Percentiles rank a stretch among this genome's conserved stretches.
Conservation (phyloP, 345 rosid genomes). For the Populus tremula region DNA sequence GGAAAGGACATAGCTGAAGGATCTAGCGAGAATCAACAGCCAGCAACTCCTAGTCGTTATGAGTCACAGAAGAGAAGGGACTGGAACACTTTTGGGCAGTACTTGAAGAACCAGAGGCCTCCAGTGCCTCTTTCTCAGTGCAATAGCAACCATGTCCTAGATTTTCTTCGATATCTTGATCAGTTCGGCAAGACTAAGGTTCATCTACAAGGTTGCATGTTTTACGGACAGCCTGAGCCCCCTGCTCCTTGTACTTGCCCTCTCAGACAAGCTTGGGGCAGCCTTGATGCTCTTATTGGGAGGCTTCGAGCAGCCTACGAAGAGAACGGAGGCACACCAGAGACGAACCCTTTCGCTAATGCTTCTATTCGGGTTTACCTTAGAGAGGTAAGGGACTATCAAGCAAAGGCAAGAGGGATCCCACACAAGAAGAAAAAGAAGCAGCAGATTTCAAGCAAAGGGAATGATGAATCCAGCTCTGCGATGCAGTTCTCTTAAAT, state of each 20-base stretch:
- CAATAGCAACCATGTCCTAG: slow-evolving; percentile 61
- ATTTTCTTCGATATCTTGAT: slow-evolving; percentile 68
- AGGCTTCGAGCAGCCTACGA: slow-evolving; percentile 87
- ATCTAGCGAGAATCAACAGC: slow-evolving; percentile 17
- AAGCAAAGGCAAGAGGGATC: slow-evolving; percentile 84
- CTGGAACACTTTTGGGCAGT: slow-evolving; percentile 84
- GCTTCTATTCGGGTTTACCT: slow-evolving; percentile 66
- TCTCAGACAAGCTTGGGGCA: slow-evolving; percentile 86
- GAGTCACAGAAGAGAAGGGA: slow-evolving; percentile 78
- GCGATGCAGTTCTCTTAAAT: slow-evolving; percentile 45
- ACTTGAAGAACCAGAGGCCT: slow-evolving; percentile 62
- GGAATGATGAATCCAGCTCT: slow-evolving; percentile 42
- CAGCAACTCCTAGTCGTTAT: slow-evolving; percentile 61
- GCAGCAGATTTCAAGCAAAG: slow-evolving; percentile 39
- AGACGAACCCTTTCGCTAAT: slow-evolving; percentile 79
- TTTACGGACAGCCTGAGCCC: slow-evolving; percentile 84
- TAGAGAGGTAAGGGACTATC: slow-evolving; percentile 75
- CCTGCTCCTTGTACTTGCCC: slow-evolving; percentile 92
- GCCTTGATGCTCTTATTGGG: slow-evolving; percentile 88
- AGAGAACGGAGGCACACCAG: slow-evolving; percentile 77
- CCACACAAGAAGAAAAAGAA: slow-evolving; percentile 85
- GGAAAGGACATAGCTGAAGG: slow-evolving; percentile 43
- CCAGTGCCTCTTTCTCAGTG: slow-evolving; percentile 63
- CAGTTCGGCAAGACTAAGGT: slow-evolving; percentile 88
- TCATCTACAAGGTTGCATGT: slow-evolving; percentile 70